Evolutionary conservation across 2,329 filamentous ascomycete species (phyloP).

Genomic region (Phymatotrichopsis omnivora): DNA sequence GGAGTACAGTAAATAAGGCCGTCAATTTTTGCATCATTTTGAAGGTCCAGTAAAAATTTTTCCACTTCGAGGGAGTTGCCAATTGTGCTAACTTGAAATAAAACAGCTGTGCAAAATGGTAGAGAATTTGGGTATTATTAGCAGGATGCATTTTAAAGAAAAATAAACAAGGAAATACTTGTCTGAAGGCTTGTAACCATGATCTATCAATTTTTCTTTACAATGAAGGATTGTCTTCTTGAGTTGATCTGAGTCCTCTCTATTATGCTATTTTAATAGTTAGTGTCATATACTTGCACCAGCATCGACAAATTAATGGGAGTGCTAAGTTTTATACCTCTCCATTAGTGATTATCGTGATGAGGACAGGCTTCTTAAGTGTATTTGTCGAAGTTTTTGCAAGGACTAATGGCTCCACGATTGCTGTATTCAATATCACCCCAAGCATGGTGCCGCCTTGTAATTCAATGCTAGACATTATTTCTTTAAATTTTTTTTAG

Average conservation of each 20-base stretch:
- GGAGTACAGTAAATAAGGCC: slow-evolving; percentile 9
- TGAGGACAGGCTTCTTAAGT: slow-evolving; percentile 10
- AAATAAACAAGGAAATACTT: background rate
- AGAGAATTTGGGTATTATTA: no score
- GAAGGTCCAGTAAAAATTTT: background rate
- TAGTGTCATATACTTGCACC: background rate
- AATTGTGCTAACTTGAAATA: slow-evolving; percentile 23
- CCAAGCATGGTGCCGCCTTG: slow-evolving; percentile 6
- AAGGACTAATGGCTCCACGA: slow-evolving; percentile 13
- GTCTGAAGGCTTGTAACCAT: slow-evolving; percentile 7
- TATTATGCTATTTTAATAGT: slow-evolving; percentile 2
- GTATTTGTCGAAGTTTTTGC: background rate
- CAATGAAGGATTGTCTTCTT: slow-evolving; percentile 12
- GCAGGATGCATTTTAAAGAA: no score
- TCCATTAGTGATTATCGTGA: slow-evolving; percentile 22
- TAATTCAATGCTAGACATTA: background rate
- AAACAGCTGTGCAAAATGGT: slow-evolving; percentile 19
- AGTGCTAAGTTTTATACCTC: slow-evolving; percentile 8
- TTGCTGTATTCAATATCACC: slow-evolving; percentile 4
- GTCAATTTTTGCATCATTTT: background rate
- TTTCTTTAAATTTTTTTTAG: background rate
- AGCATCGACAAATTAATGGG: background rate
- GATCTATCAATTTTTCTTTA: background rate
- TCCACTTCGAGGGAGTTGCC: slow-evolving; percentile 6
- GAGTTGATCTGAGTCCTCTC: background rate